Evolutionary conservation across 176 grass and related monocot species (phyloP).

Genomic region (Aegilops tauschii): DNA sequence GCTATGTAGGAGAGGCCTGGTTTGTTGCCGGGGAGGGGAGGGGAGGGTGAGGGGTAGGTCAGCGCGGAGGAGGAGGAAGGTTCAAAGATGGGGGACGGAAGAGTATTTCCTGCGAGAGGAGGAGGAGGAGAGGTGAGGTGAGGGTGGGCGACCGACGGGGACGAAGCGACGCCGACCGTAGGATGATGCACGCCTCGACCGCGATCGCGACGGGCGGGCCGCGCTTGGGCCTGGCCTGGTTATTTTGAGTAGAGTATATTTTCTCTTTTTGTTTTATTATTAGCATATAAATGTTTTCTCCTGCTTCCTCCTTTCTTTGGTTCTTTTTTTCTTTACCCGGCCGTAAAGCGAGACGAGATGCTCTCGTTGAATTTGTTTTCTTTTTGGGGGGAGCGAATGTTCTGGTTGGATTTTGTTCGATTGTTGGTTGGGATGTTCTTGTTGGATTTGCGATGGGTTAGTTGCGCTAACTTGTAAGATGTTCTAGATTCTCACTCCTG

Average conservation of each 20-base stretch:
- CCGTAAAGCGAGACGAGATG: neutral
- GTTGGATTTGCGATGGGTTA: neutral
- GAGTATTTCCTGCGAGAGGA: conserved; percentile 5
- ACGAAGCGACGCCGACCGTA: neutral
- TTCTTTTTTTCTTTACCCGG: neutral
- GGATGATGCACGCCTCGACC: neutral
- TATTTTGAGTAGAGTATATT: neutral
- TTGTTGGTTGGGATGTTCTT: neutral
- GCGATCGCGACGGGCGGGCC: neutral
- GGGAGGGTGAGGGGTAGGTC: conserved; percentile 19
- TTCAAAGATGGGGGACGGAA: conserved; percentile 43
- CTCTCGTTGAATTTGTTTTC: neutral
- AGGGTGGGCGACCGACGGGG: neutral
- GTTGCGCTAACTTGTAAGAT: neutral
- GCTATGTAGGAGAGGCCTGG: conserved; percentile 11
- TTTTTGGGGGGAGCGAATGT: neutral
- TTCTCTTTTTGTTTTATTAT: neutral
- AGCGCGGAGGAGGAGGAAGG: conserved; percentile 37
- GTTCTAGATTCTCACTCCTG: neutral
- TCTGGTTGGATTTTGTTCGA: neutral
- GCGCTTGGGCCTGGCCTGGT: neutral
- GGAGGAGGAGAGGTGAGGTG: neutral
- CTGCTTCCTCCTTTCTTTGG: neutral
- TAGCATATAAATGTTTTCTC: too few relatives aligned
- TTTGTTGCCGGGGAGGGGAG: neutral